Evolutionary conservation across 1,284 basidiomycete genomes (phyloP), one percentile per base, ranked within the genome.

Genomic region (Leccinum pseudoinsigne): DNA sequence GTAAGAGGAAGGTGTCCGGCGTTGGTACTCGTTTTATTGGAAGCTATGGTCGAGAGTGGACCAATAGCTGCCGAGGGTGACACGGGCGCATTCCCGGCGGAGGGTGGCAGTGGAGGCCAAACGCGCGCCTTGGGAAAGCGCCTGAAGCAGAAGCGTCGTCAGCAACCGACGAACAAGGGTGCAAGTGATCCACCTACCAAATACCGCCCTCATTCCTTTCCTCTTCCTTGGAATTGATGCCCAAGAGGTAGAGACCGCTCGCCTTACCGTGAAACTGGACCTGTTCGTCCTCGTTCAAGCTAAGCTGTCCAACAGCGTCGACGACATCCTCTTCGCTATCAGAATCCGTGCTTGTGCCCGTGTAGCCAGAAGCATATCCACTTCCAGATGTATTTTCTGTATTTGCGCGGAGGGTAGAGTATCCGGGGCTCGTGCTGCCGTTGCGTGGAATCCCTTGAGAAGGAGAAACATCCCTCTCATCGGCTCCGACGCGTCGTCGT

Each of bases 241-340:
- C 86, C 58, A 95, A 78, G 60, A 95, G 79, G 74, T 95, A 87
- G 65, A 95, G 74, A 1, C 93, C 93, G 62, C 90, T 92, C 6
- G 86, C 88, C 72, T 92, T 90, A 40, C 90, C 89, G 69, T 93
- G 90, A 73, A 87, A 92, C 28, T 90, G 79, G 16, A 94, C 86
- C 72, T 94, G 87, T 66, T 82, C 82, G 62, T 94, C 89, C 77
- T 95, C 93, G 69, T 94, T 93, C 68, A 95, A 72, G 65, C 89
- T 92, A 64, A 95, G 79, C 74, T 94, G 92, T 4, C 93, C 93
- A 5, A 94, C 82, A 40, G 91, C 91, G 67, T 88, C 85, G 18
- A 84, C 81, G 12, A 94, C 82, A 23, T 83, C 82, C 36, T 84
- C 83, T 58, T 79, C 82, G 51, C 68, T 67, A 10, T 78, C 80